These are phyloP conservation scores for Silene noctiflora DNA, from an alignment of 179 eudicot genomes.

Conservation along the genomic window DNA sequence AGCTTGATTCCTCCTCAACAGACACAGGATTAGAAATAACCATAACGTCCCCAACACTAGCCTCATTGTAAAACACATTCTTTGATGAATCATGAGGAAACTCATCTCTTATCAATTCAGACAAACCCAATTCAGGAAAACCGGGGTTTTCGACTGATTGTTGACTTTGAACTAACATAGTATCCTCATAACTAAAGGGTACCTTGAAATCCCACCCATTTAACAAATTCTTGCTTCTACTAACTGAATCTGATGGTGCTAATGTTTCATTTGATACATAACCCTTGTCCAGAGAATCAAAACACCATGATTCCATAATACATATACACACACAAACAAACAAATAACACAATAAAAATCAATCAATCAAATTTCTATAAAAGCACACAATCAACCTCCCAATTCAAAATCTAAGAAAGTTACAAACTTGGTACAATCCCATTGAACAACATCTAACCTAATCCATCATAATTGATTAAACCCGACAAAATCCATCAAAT, in stretches of 20 bases:
- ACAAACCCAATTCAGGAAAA: constrained; percentile 38
- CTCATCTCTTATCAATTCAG: constrained; percentile 34
- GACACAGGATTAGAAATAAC: constrained; percentile 30
- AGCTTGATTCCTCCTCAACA: constrained; percentile 40
- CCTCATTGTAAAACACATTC: constrained; percentile 25
- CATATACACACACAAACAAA: no score
- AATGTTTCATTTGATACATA: constrained; percentile 37
- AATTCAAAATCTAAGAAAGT: constrained; percentile 10
- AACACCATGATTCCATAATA: constrained; percentile 61
- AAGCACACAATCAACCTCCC: not conserved
- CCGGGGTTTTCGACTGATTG: constrained; percentile 35
- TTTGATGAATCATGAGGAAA: constrained; percentile 23
- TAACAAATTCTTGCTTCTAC: constrained; percentile 28
- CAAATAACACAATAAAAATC: not conserved
- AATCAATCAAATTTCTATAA: constrained; percentile 4
- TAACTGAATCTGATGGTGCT: constrained; percentile 23
- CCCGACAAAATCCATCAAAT: not conserved
- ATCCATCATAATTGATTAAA: no score
- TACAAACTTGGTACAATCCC: constrained; percentile 8
- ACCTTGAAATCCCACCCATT: constrained; percentile 25
- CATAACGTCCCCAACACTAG: constrained; percentile 23
- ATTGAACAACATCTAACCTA: constrained; percentile 1
- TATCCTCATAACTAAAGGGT: constrained; percentile 28
- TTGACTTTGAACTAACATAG: constrained; percentile 30
- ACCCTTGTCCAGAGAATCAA: constrained; percentile 40